Evolutionary conservation across 164 flowering plant genomes (phyloP), one percentile per base, ranked within the genome.

Genomic region (Saururus chinensis): DNA sequence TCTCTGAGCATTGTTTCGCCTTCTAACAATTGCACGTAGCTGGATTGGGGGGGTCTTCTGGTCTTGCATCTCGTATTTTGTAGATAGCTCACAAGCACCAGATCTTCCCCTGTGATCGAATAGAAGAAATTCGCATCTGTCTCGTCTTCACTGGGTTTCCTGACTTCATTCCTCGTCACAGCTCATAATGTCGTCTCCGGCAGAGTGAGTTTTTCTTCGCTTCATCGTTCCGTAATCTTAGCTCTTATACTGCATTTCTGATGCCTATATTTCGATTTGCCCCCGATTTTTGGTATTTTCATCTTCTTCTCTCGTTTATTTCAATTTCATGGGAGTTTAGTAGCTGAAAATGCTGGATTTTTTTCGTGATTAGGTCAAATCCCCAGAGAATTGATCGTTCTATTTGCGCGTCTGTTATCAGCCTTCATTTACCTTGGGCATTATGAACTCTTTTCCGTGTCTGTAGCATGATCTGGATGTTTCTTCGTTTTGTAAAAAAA

Each of bases 151-250:
- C 22, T 53, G 4, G 56, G 21, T 21, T 12, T 21, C 37, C 37
- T 30, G 37, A 30, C 37, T 30, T 30, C 37, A 6, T 30, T 30
- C 6, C 37, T 30, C 37, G 37, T 30, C 37, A 30, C 37, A 30
- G 49, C 49, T 10, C 14, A 42, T 1, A 42, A 62, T 62, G 65
- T 62, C 65, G 54, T 62, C 65, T 37, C 64, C 64, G 13, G 64
- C 64, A 17, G 64, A 62, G 65, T 62, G 20, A 62, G 57, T 51
- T 51, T 21, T 19, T 30, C 41, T 22, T 20, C 4, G 25, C 0
- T 53, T 53, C 65, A 21, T 53, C 45, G 17, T 26, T 51, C 9
- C n/a, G 12, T 57, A 1, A 1, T 35, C 9, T 35, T 35, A n/a
- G 37, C 37, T 30, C 37, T 4, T 17, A 24, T 19, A 17, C 12